These are phyloP conservation scores for Raddia distichophylla DNA, from an alignment of 176 grass and related monocot species.

Conservation along the genomic window DNA sequence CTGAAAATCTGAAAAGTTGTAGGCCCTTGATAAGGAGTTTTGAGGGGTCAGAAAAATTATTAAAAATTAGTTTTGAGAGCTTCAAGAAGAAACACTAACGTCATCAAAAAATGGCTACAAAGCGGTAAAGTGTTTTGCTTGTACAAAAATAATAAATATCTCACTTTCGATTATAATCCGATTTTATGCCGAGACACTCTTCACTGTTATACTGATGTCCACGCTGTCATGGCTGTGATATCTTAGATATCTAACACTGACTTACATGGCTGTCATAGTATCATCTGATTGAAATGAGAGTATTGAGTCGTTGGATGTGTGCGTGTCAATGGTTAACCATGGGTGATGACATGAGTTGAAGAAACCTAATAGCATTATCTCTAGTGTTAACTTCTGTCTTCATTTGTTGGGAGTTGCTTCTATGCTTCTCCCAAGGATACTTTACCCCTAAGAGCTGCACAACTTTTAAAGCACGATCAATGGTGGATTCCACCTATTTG, in stretches of 20 bases:
- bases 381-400: neutral
- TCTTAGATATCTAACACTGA: neutral
- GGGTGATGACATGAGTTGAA: neutral
- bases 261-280: neutral
- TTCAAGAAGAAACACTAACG: no score
- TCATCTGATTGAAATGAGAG: slow-evolving; percentile 1
- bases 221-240: neutral
- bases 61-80: no score
- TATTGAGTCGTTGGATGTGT: neutral
- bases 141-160: no score
- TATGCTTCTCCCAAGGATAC: neutral
- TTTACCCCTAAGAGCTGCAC: neutral
- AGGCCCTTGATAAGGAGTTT: no score
- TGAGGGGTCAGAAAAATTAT: no score
- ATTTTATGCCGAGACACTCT: neutral
- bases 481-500: neutral
- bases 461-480: neutral
- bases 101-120: no score
- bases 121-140: no score
- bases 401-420: neutral
- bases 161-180: neutral
- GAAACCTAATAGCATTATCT: slow-evolving; percentile 20
- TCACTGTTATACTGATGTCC: slow-evolving; percentile 16
- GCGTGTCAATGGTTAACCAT: slow-evolving; percentile 26
- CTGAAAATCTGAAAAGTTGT: no score